Evolutionary conservation across 2,329 filamentous ascomycete genomes (phyloP).

Genomic region (Ascochyta pisi): DNA sequence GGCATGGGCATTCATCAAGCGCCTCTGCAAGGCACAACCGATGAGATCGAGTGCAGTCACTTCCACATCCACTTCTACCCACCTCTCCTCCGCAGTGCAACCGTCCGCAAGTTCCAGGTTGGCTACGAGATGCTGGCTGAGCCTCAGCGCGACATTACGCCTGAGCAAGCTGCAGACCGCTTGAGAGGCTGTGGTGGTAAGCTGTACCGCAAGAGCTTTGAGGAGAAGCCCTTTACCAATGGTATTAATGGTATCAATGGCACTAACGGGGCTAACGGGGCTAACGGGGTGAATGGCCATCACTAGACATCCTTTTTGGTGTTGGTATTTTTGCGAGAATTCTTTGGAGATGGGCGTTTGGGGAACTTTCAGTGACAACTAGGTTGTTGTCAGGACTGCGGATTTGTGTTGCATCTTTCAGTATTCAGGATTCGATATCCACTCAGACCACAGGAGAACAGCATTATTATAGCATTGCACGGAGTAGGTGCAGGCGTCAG

Average conservation of each 20-base stretch:
- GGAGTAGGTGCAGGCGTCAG: constrained; percentile 6
- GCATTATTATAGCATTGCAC: constrained; percentile 13
- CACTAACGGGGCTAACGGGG: constrained; percentile 22
- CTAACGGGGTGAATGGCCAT: constrained; percentile 24
- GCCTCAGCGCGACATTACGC: constrained; percentile 97
- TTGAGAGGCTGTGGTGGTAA: constrained; percentile 79
- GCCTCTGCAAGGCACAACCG: constrained; percentile 78
- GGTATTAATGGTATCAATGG: constrained; percentile 27
- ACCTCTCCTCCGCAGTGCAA: constrained; percentile 87
- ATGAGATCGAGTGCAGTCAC: constrained; percentile 87
- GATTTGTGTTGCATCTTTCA: neutral
- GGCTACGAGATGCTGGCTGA: constrained; percentile 97
- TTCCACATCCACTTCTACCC: constrained; percentile 99
- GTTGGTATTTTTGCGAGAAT: neutral
- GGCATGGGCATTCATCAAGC: constrained; percentile 96
- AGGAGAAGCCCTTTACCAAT: constrained; percentile 12
- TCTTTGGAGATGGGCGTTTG: constrained; percentile 6
- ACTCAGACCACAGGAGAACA: neutral
- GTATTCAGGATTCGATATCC: neutral
- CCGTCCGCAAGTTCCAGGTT: constrained; percentile 94
- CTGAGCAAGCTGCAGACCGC: constrained; percentile 86
- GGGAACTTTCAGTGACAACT: neutral
- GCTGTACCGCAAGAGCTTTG: constrained; percentile 74
- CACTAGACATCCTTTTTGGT: constrained; percentile 4
- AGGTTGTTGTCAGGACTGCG: neutral